Evolutionary conservation across 1,284 basidiomycete genomes (phyloP).

Genomic region (Boletellus deceptivus): DNA sequence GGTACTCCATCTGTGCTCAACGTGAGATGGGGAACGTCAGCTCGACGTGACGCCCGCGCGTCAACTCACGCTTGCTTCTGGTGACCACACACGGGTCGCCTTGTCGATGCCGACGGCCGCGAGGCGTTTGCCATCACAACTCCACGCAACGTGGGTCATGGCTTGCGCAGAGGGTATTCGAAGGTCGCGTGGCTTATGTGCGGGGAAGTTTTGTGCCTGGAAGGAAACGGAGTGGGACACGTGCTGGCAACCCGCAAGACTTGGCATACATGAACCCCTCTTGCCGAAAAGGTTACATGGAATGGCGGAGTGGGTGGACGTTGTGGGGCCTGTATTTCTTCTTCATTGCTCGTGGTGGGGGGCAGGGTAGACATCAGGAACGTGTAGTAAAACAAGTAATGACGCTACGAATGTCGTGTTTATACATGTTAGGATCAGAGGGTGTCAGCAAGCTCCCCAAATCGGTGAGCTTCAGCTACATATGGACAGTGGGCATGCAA

Average conservation of each 20-base stretch:
- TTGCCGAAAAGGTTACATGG: conserved; percentile 63
- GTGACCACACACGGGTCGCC: conserved; percentile 67
- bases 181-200: conserved; percentile 72
- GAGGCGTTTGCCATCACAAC: conserved; percentile 73
- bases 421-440: conserved; percentile 24
- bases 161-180: conserved; percentile 61
- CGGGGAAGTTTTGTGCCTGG: conserved; percentile 71
- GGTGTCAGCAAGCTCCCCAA: conserved; percentile 3
- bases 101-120: conserved; percentile 78
- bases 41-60: not conserved
- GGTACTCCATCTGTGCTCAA: conserved; percentile 57
- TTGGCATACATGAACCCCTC: conserved; percentile 67
- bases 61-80: conserved; percentile 66
- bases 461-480: too few species aligned
- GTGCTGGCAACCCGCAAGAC: conserved; percentile 7
- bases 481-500: too few species aligned
- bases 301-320: conserved; percentile 70
- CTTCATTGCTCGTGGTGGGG: conserved; percentile 34
- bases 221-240: conserved; percentile 15
- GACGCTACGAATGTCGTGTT: conserved; percentile 12
- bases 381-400: not conserved
- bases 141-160: conserved; percentile 78
- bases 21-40: not conserved
- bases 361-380: conserved; percentile 24
- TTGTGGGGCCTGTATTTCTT: conserved; percentile 62